Evolutionary conservation across 345 rosid species (phyloP).

Genomic region (Moringa oleifera): DNA sequence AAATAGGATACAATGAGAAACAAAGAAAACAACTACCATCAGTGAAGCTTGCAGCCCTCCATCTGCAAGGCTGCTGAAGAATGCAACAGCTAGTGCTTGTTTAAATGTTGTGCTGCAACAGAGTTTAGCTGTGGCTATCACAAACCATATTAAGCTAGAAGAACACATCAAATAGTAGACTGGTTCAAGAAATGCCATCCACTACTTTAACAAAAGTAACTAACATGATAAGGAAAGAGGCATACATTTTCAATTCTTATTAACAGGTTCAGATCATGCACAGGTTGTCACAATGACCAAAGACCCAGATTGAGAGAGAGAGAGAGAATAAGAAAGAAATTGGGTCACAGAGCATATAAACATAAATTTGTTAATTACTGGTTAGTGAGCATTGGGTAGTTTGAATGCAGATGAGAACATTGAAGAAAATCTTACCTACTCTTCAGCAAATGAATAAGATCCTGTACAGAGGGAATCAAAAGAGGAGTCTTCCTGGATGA

Average conservation of each 20-base stretch:
- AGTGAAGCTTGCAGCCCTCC: constrained; percentile 60
- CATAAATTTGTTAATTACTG: too few relatives aligned
- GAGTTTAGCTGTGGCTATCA: too few relatives aligned
- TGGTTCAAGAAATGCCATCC: neutral
- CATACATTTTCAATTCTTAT: too few relatives aligned
- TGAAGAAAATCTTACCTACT: constrained; percentile 36
- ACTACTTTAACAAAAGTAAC: too few relatives aligned
- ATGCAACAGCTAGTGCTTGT: constrained; percentile 68
- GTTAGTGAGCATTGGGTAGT: too few relatives aligned
- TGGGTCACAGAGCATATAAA: too few relatives aligned
- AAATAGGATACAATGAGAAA: neutral
- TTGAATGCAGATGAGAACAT: constrained; percentile 15
- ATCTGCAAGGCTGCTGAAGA: constrained; percentile 62
- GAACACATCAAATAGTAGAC: neutral
- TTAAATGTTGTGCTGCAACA: constrained; percentile 54
- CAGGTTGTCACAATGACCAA: too few relatives aligned
- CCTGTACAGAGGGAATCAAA: constrained; percentile 44
- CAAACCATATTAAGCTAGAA: too few relatives aligned
- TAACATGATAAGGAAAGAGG: too few relatives aligned
- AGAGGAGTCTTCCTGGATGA: constrained; percentile 16
- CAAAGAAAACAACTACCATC: constrained; percentile 34
- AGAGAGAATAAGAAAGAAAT: too few relatives aligned
- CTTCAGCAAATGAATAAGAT: constrained; percentile 42
- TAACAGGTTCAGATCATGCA: too few relatives aligned
- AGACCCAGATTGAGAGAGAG: too few relatives aligned